These are phyloP conservation scores for Mesotaenium endlicherianum DNA, from an alignment of 139 green algal genomes.

Conservation along the genomic window DNA sequence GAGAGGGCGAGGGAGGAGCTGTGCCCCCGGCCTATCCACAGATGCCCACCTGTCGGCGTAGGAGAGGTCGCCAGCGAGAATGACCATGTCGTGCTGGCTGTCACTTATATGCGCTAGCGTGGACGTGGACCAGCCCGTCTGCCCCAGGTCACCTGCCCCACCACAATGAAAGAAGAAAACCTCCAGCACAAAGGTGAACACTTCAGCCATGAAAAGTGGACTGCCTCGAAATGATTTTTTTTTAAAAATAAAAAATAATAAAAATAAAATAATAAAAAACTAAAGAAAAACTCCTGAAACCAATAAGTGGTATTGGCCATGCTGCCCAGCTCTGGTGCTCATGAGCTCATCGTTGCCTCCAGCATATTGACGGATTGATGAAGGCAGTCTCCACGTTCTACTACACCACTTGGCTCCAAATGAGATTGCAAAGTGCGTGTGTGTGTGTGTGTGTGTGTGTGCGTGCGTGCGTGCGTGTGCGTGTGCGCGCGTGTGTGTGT, in stretches of 20 bases:
- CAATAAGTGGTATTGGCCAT: too few relatives aligned
- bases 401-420: too few relatives aligned
- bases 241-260: too few relatives aligned
- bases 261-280: too few relatives aligned
- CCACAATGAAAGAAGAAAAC: neutral
- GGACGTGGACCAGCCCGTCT: slow-evolving; percentile 70
- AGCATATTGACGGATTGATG: too few relatives aligned
- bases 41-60: slow-evolving; percentile 71
- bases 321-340: too few relatives aligned
- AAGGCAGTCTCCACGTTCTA: too few relatives aligned
- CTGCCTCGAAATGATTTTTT: too few relatives aligned
- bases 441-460: neutral
- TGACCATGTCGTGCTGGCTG: slow-evolving; percentile 42
- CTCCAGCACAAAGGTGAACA: neutral
- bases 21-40: too few relatives aligned
- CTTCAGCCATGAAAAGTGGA: neutral
- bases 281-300: too few relatives aligned
- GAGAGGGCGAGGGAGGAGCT: neutral
- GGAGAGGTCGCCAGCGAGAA: slow-evolving; percentile 74
- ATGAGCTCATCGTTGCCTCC: too few relatives aligned
- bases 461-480: neutral
- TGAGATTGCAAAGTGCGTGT: too few relatives aligned
- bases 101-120: slow-evolving; percentile 65
- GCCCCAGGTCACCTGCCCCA: slow-evolving; percentile 73
- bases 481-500: neutral